A percentile compares a stretch with the other conserved stretches of the same genome.
Conservation (phyloP, 148 eudicot species). For the Diospyros lotus region DNA sequence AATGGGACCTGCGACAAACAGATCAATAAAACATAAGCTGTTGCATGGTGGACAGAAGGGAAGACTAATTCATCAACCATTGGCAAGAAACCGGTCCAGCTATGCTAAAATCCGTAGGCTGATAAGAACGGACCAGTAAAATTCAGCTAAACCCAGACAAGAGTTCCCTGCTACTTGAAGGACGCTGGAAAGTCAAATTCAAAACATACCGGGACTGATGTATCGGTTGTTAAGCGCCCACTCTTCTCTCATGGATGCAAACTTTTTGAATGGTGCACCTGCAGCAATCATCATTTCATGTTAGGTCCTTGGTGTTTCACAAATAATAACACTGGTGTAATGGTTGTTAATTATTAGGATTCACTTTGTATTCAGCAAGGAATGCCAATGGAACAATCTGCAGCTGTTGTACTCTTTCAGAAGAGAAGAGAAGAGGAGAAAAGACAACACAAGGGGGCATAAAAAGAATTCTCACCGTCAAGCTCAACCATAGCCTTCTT, state of each 20-base stretch:
- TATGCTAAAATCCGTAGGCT: background rate
- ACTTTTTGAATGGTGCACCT: slow-evolving; percentile 98
- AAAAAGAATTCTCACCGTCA: slow-evolving; percentile 45
- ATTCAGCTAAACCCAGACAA: no score
- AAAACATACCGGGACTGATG: slow-evolving; percentile 78
- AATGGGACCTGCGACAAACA: slow-evolving; percentile 59
- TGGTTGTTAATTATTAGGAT: no score
- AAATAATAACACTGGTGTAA: no score
- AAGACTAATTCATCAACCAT: background rate
- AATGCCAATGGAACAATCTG: no score
- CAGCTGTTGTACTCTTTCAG: no score
- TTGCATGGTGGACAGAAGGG: background rate
- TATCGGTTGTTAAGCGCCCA: slow-evolving; percentile 92
- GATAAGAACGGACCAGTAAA: background rate
- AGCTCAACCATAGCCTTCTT: slow-evolving; percentile 99
- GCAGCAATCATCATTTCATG: slow-evolving; percentile 11
- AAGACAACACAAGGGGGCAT: background rate
- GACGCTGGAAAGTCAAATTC: background rate
- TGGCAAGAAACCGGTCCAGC: background rate
- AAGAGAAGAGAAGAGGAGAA: no score
- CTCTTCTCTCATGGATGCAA: slow-evolving; percentile 83
- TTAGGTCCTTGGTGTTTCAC: background rate
- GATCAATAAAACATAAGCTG: background rate
- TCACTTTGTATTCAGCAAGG: no score
- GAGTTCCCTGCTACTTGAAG: no score